A percentile compares a stretch with the other conserved stretches of the same genome.
Conservation (phyloP, 2,329 filamentous ascomycete genomes). For the Berkeleyomyces rouxiae region DNA sequence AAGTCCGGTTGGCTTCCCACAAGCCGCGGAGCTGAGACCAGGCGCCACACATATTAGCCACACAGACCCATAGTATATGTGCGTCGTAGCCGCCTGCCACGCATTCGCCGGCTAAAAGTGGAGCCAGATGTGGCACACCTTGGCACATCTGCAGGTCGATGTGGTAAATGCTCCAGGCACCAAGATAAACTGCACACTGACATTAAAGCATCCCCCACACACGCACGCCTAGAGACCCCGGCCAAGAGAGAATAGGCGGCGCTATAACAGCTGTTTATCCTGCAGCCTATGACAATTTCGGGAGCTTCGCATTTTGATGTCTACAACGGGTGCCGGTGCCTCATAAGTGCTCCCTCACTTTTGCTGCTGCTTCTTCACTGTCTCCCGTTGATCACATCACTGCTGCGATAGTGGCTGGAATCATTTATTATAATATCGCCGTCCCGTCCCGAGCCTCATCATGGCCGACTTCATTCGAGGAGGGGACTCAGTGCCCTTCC, state of each 20-base stretch:
- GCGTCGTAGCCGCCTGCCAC: not conserved
- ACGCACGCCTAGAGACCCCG: not conserved
- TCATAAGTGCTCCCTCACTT: not conserved
- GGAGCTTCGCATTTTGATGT: not conserved
- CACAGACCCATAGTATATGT: not conserved
- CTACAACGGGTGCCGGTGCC: not conserved
- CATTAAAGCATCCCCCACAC: not conserved
- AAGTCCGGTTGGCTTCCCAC: not conserved
- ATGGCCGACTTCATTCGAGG: conserved; percentile 9
- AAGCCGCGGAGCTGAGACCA: not conserved
- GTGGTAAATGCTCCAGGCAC: not conserved
- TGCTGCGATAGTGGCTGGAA: not conserved
- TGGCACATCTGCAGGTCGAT: not conserved
- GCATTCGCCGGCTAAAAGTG: not conserved
- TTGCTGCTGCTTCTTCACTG: not conserved
- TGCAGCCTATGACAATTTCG: not conserved
- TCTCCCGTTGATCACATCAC: not conserved
- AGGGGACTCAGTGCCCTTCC: conserved; percentile 8
- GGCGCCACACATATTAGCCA: not conserved
- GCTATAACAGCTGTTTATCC: not conserved
- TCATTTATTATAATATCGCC: not conserved
- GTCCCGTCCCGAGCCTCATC: not conserved
- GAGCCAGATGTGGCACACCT: not conserved
- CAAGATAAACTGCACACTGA: not conserved
- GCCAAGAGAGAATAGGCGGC: not conserved